These are phyloP conservation scores for Tricholoma bakamatsutake DNA, from an alignment of 768 basidiomycete genomes.

Conservation along the genomic window DNA sequence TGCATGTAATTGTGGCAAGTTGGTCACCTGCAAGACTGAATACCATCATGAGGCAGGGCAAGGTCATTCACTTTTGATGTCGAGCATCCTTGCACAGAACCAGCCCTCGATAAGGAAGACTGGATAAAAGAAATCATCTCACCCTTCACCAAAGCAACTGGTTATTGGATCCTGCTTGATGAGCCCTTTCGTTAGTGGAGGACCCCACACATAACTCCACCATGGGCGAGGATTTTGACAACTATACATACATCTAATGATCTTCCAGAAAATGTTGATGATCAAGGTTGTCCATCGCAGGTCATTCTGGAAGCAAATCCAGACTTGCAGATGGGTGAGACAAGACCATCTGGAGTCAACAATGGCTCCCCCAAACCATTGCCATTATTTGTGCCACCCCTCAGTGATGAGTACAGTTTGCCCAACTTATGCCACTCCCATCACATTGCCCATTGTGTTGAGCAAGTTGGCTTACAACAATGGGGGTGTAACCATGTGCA, in stretches of 20 bases:
- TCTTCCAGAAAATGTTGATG: background rate
- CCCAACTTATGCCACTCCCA: background rate
- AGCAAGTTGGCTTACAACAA: background rate
- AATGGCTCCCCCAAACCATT: background rate
- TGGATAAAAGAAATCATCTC: background rate
- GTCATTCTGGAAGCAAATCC: background rate
- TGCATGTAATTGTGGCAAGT: background rate
- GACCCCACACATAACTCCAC: background rate
- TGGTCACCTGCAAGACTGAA: background rate
- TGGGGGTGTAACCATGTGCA: background rate
- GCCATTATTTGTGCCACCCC: background rate
- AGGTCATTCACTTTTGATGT: background rate
- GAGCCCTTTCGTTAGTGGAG: background rate
- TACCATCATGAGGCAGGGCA: background rate
- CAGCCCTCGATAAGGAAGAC: background rate
- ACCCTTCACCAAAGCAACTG: background rate
- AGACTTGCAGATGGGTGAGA: background rate
- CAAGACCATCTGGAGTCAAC: background rate
- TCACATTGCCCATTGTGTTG: background rate
- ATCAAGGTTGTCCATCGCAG: background rate
- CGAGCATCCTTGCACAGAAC: background rate
- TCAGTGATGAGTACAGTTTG: background rate
- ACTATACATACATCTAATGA: background rate
- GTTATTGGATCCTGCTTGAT: background rate
- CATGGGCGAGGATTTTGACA: background rate